Conservation (phyloP, 2,329 filamentous ascomycete species). For the Exophiala spinifera region DNA sequence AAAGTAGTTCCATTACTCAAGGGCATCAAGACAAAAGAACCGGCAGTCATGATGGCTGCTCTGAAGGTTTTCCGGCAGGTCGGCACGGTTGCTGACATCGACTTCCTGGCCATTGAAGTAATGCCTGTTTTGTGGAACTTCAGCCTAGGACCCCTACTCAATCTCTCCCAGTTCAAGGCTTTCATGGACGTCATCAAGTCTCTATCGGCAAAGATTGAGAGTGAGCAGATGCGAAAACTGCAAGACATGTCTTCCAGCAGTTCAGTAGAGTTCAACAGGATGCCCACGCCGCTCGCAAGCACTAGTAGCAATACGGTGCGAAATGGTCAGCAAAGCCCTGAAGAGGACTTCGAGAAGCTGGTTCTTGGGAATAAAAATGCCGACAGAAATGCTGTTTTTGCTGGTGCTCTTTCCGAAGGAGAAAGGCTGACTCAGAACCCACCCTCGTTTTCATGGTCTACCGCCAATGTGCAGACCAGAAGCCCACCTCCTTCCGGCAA, state of each 20-base stretch:
- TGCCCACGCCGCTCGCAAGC: constrained; percentile 30
- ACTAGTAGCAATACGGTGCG: constrained; percentile 28
- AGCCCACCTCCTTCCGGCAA: constrained; percentile 22
- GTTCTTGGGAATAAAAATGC: constrained; percentile 69
- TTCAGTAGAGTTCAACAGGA: constrained; percentile 40
- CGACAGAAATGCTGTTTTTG: constrained; percentile 34
- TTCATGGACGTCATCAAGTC: constrained; percentile 88
- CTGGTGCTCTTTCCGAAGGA: constrained; percentile 32
- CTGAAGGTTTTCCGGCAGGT: constrained; percentile 81
- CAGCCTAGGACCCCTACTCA: constrained; percentile 82
- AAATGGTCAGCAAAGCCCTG: constrained; percentile 49
- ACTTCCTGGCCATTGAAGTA: constrained; percentile 89
- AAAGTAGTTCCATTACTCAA: constrained; percentile 89
- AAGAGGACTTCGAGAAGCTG: constrained; percentile 81
- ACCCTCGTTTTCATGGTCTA: constrained; percentile 46
- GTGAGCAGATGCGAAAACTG: constrained; percentile 83
- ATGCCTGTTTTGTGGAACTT: constrained; percentile 89
- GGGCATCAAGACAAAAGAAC: constrained; percentile 95
- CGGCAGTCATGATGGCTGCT: constrained; percentile 93
- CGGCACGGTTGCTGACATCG: constrained; percentile 75
- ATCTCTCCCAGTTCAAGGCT: constrained; percentile 79
- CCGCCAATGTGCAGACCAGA: constrained; percentile 27
- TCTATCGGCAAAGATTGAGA: constrained; percentile 75
- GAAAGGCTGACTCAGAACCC: constrained; percentile 30
- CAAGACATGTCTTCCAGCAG: constrained; percentile 68